A percentile compares a stretch with the other conserved stretches of the same genome.
phyloP scores from a whole-genome alignment of 2,329 filamentous ascomycete species.

The Pseudopyrenochaeta lycopersici region DNA sequence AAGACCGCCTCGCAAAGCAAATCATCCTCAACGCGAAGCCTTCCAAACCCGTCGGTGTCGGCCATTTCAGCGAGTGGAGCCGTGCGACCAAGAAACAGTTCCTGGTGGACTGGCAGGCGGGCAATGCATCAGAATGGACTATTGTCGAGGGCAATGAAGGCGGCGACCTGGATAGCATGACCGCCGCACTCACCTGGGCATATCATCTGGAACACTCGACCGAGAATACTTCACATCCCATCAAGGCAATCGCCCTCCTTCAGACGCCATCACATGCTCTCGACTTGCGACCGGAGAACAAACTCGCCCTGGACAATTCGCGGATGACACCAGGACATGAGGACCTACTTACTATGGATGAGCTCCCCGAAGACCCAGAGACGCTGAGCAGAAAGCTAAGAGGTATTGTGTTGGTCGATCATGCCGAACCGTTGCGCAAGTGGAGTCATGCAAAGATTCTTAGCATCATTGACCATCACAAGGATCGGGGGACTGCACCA shows the following conservation, averaged over 20 bases:
- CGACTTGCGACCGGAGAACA: slow-evolving; percentile 59
- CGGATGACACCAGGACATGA: slow-evolving; percentile 58
- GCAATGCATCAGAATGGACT: slow-evolving; percentile 54
- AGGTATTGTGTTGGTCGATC: slow-evolving; percentile 59
- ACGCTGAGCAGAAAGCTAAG: slow-evolving; percentile 54
- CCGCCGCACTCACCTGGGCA: slow-evolving; percentile 57
- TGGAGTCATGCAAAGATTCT: slow-evolving; percentile 56
- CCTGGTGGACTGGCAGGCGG: slow-evolving; percentile 58
- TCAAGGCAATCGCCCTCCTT: slow-evolving; percentile 58
- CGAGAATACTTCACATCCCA: slow-evolving; percentile 51
- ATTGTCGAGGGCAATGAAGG: slow-evolving; percentile 59
- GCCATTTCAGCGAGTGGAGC: slow-evolving; percentile 61
- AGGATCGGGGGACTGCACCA: slow-evolving; percentile 53
- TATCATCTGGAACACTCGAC: slow-evolving; percentile 59
- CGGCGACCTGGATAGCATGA: slow-evolving; percentile 56
- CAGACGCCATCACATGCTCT: slow-evolving; percentile 58
- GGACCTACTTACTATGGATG: slow-evolving; percentile 58
- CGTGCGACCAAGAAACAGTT: slow-evolving; percentile 58
- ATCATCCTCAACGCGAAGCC: slow-evolving; percentile 20
- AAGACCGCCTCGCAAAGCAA: slow-evolving; percentile 25
- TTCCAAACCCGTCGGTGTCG: slow-evolving; percentile 47
- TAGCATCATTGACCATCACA: slow-evolving; percentile 59
- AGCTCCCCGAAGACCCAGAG: slow-evolving; percentile 58
- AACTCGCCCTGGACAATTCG: slow-evolving; percentile 55
- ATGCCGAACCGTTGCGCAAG: slow-evolving; percentile 53